These are phyloP conservation scores for Arctostaphylos glauca DNA, from an alignment of 148 eudicot genomes.

Conservation along the genomic window DNA sequence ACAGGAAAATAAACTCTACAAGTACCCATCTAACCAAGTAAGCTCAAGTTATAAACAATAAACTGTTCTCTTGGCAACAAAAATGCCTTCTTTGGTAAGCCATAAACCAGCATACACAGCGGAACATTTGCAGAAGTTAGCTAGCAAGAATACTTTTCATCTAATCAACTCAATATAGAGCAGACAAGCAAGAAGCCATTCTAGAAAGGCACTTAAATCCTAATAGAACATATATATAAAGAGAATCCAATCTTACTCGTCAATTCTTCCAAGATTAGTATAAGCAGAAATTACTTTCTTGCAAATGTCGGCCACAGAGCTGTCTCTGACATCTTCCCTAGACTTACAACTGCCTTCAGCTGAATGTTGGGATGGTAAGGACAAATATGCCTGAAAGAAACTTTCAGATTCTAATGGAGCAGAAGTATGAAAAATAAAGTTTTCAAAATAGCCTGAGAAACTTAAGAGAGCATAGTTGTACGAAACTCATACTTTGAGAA, in stretches of 20 bases:
- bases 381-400: conserved; percentile 65
- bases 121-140: not conserved
- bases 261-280: conserved; percentile 44
- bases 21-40: not conserved
- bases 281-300: conserved; percentile 58
- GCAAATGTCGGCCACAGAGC: conserved; percentile 53
- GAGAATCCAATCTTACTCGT: conserved; percentile 40
- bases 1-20: too few relatives aligned
- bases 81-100: not conserved
- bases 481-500: not conserved
- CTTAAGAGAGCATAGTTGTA: not conserved
- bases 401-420: not conserved
- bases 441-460: not conserved
- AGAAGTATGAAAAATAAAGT: not conserved
- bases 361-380: conserved; percentile 37
- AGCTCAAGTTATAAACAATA: not conserved
- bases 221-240: conserved; percentile 7
- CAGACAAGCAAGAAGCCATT: not conserved
- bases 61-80: not conserved
- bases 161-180: not conserved
- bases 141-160: not conserved
- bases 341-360: conserved; percentile 35
- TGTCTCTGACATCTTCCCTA: conserved; percentile 31
- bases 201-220: not conserved
- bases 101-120: not conserved